Base-by-base conservation (phyloP, 1,284 basidiomycete species). In the Ganoderma leucocontextum region DNA sequence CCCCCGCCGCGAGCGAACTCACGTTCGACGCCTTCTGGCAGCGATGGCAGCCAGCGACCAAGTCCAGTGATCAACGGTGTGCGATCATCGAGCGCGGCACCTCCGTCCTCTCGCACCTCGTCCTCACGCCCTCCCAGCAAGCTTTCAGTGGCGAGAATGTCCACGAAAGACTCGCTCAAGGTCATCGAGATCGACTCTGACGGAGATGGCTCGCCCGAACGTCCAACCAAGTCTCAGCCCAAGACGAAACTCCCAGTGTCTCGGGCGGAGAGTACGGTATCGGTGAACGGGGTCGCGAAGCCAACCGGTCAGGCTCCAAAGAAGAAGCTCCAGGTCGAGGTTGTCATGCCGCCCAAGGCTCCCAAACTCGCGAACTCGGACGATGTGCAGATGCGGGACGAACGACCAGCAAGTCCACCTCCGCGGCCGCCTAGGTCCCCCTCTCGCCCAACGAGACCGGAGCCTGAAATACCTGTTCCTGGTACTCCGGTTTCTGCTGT, bases 131-230 rank as follows among this genome's bases (percentile, higher is more conserved):
- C 69, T 9, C 44, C 64, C 1, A 42, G 29, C 25, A 68, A 53
- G 35, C 36, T 62, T 38, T 60, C 58, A 2, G 36, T 60, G 2
- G 36, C 57, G n/a, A 38, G 9, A 12, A 38, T 22, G 36, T 38
- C 57, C n/a, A 59, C 59, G 55, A 62, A 67, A 19, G 67, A 70
- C 25, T 62, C 64, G 10, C 69, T 74, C 22, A 72, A 72, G 67
- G 70, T 77, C 53, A 71, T 77, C 42, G 76, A 77, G 53, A 73
- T 77, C 42, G 74, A 74, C 63, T 75, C 75, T 1, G 76, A 77
- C 29, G 76, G 70, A 0, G 76, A 74, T 15, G 65, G 49, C 29
- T 15, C 58, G 39, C 49, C 49, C 41, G 65, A 62, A 10, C 58
- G 22, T 19, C 65, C 53, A 5, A n/a, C 17, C 13, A 67, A 63